phyloP scores from a whole-genome alignment of 176 grass and related monocot genomes.

The Zoysia japonica region DNA sequence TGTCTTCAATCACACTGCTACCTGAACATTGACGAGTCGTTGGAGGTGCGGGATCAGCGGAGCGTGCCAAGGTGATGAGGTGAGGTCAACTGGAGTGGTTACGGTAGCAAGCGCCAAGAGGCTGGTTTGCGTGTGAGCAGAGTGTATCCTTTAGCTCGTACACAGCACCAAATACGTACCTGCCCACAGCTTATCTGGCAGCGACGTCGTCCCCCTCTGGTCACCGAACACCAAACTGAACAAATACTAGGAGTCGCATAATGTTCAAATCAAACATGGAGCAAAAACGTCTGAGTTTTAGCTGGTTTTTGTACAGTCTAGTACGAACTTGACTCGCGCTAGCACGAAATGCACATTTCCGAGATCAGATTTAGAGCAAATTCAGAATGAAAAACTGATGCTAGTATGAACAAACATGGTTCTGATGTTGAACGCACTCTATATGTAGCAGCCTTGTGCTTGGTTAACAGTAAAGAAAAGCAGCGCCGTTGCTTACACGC shows the following conservation, averaged over 20 bases:
- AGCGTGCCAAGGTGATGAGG: neutral
- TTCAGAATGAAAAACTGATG: neutral
- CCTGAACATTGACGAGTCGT: neutral
- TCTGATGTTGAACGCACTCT: neutral
- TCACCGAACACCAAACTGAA: conserved; percentile 4
- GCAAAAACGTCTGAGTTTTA: neutral
- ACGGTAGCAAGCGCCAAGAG: neutral
- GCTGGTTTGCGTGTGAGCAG: neutral
- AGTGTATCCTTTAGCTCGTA: neutral
- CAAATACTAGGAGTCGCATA: neutral
- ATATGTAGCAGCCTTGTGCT: neutral
- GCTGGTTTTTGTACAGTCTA: neutral
- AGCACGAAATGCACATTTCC: neutral
- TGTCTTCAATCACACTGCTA: neutral
- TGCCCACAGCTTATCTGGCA: neutral
- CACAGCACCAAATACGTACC: conserved; percentile 13
- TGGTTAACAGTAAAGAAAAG: conserved; percentile 26
- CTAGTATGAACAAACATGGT: neutral
- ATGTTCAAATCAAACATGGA: neutral
- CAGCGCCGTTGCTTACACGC: conserved; percentile 38
- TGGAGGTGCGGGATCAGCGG: neutral
- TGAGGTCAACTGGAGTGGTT: conserved; percentile 40
- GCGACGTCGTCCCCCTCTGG: conserved; percentile 10
- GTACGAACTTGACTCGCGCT: neutral
- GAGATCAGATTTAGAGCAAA: neutral